phyloP scores from a whole-genome alignment of 2,329 filamentous ascomycete genomes.

The Paecilomyces sp. region DNA sequence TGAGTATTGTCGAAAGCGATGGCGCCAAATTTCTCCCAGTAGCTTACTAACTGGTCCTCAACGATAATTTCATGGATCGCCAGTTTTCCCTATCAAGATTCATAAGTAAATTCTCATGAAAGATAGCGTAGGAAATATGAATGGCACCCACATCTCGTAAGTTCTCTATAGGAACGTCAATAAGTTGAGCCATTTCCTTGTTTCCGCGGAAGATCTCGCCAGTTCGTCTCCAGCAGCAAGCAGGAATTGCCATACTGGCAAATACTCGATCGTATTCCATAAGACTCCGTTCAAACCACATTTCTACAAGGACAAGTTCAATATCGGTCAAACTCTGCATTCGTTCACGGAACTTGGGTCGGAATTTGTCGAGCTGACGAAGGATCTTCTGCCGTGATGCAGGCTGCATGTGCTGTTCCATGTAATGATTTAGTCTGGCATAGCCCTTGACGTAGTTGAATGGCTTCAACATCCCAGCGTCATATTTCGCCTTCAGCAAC shows the following conservation, averaged over 20 bases:
- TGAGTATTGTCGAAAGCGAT: conserved; percentile 93
- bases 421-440: conserved; percentile 78
- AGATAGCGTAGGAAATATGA: background rate
- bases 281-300: conserved; percentile 96
- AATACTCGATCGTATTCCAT: conserved; percentile 99
- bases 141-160: conserved; percentile 70
- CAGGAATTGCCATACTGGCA: conserved; percentile 96
- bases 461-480: conserved; percentile 86
- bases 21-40: conserved; percentile 98
- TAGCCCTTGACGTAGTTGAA: conserved; percentile 99
- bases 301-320: conserved; percentile 89
- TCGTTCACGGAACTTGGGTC: conserved; percentile 92
- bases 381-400: conserved; percentile 84
- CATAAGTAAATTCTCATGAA: conserved; percentile 2
- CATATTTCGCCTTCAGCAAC: conserved; percentile 89
- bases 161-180: conserved; percentile 84
- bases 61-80: conserved; percentile 93
- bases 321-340: conserved; percentile 89
- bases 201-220: conserved; percentile 97
- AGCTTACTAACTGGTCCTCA: conserved; percentile 89
- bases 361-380: conserved; percentile 82
- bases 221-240: conserved; percentile 93
- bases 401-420: conserved; percentile 79
- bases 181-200: conserved; percentile 96
- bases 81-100: conserved; percentile 66